These are phyloP conservation scores for Cladosporium sp. DNA, from an alignment of 2,329 filamentous ascomycete genomes.

Conservation along the genomic window DNA sequence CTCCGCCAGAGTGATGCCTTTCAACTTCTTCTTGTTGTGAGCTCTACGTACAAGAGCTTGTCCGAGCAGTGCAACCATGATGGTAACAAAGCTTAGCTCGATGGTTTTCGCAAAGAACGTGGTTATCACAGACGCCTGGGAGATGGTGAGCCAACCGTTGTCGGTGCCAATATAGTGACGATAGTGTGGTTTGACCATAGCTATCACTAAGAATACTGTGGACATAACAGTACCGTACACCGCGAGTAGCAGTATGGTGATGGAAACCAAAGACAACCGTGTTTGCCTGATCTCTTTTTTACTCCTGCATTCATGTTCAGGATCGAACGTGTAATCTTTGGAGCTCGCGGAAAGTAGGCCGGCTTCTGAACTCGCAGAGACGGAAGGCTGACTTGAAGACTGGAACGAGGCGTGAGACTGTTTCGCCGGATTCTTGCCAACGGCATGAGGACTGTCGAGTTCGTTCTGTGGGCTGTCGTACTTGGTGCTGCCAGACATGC, in stretches of 20 bases:
- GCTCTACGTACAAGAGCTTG: constrained; percentile 69
- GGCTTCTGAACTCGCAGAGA: constrained; percentile 23
- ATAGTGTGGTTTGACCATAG: constrained; percentile 59
- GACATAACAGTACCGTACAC: constrained; percentile 61
- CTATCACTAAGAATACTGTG: constrained; percentile 58
- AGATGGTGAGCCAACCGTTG: constrained; percentile 52
- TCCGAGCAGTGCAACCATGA: constrained; percentile 69
- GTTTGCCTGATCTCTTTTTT: not conserved
- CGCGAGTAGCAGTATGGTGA: constrained; percentile 42
- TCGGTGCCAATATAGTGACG: constrained; percentile 46
- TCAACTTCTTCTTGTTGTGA: constrained; percentile 46
- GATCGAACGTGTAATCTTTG: constrained; percentile 23
- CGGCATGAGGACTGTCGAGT: constrained; percentile 14
- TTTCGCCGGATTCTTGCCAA: constrained; percentile 13
- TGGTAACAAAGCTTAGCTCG: constrained; percentile 71
- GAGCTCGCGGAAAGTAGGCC: constrained; percentile 21
- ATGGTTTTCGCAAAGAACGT: constrained; percentile 70
- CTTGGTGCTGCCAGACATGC: constrained; percentile 22
- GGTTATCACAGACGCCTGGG: constrained; percentile 62
- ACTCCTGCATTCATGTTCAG: constrained; percentile 19
- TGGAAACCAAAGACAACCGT: constrained; percentile 42
- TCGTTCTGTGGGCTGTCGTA: constrained; percentile 19
- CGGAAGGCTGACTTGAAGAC: constrained; percentile 19
- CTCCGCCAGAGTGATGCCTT: constrained; percentile 69
- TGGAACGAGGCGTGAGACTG: constrained; percentile 20